Conservation (phyloP, 805 yeast species). For the Kodamaea leandrae region DNA sequence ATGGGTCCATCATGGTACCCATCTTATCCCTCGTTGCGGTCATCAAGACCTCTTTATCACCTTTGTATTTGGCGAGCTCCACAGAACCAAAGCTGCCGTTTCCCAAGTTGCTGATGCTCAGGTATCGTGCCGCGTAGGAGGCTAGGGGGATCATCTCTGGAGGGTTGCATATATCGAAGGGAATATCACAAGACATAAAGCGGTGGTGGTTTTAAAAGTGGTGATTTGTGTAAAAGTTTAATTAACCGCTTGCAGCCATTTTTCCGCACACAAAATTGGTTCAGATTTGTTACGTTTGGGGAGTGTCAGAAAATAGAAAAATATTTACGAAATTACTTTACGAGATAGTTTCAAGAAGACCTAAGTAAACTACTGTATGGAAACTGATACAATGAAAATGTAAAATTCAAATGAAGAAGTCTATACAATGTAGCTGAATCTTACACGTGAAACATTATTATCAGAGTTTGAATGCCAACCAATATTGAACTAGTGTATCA, state of each 20-base stretch:
- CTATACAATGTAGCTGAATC: too few relatives aligned
- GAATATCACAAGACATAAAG: background rate
- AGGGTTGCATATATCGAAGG: background rate
- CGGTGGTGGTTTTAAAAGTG: too few relatives aligned
- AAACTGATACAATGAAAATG: too few relatives aligned
- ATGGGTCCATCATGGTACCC: slow-evolving; percentile 52
- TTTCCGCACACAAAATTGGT: background rate
- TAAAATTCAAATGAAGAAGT: too few relatives aligned
- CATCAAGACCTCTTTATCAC: slow-evolving; percentile 13
- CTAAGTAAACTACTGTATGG: too few relatives aligned
- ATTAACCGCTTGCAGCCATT: slow-evolving; percentile 2
- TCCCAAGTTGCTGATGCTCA: slow-evolving; percentile 55
- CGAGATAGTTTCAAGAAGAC: too few relatives aligned
- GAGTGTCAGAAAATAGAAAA: background rate
- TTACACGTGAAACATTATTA: too few relatives aligned
- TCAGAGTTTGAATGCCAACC: too few relatives aligned
- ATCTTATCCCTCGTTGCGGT: background rate
- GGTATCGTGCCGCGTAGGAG: slow-evolving; percentile 34
- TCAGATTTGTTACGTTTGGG: too few relatives aligned
- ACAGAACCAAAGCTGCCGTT: slow-evolving; percentile 78
- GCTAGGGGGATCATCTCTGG: slow-evolving; percentile 12
- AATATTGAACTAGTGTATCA: too few relatives aligned
- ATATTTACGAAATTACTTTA: background rate
- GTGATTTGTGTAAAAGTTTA: background rate
- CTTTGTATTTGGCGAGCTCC: slow-evolving; percentile 53